phyloP scores from a whole-genome alignment of 176 grass and related monocot species.

The Oryza glaberrima region DNA sequence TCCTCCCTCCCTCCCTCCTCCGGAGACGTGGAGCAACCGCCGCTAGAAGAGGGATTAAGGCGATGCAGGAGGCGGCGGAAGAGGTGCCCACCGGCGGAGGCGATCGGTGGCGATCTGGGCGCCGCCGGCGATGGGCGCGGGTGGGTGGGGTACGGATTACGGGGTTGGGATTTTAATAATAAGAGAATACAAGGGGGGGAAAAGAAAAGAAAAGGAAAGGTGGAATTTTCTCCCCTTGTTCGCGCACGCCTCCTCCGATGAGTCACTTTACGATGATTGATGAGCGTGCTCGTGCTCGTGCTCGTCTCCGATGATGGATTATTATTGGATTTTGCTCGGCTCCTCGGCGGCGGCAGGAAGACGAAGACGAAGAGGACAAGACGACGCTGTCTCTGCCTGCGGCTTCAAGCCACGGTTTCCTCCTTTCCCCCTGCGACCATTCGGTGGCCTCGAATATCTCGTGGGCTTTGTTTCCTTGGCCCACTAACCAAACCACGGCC shows the following conservation, averaged over 20 bases:
- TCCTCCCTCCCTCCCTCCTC: not conserved
- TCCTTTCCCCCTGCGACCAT: no score
- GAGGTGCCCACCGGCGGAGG: not conserved
- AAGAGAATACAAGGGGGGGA: not conserved
- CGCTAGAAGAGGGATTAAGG: not conserved
- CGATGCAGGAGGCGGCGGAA: not conserved
- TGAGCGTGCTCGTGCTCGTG: not conserved
- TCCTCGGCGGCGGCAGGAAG: slow-evolving; percentile 17
- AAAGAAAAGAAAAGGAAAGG: not conserved
- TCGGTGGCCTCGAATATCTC: no score
- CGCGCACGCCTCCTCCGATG: no score
- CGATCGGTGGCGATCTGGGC: slow-evolving; percentile 50
- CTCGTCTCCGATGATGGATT: not conserved
- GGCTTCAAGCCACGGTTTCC: not conserved
- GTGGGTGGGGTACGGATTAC: not conserved
- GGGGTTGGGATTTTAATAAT: slow-evolving; percentile 32
- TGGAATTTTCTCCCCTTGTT: not conserved
- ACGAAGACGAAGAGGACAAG: not conserved
- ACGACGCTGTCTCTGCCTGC: no score
- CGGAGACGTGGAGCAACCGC: slow-evolving; percentile 3
- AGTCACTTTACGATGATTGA: not conserved
- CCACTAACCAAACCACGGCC: no score
- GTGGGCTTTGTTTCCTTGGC: no score
- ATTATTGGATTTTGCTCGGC: not conserved
- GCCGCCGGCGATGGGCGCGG: slow-evolving; percentile 31